phyloP scores from a whole-genome alignment of 2,329 filamentous ascomycete species.

The Samsoniella hepiali region DNA sequence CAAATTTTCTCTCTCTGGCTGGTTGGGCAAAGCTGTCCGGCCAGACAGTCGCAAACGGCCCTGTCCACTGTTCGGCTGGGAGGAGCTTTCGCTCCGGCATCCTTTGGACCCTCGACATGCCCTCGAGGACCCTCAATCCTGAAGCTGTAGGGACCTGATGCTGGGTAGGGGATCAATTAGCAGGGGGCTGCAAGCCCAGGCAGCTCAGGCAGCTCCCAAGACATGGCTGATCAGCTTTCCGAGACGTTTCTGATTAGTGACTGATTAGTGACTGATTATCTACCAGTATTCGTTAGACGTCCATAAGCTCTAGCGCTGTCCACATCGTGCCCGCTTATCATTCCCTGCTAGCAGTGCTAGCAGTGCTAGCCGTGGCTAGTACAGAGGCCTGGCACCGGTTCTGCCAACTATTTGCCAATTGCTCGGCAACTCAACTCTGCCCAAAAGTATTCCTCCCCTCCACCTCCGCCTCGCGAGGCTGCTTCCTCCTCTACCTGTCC shows the following conservation, averaged over 20 bases:
- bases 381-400: neutral
- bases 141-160: neutral
- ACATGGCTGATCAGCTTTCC: neutral
- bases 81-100: conserved; percentile 7
- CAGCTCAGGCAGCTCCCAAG: neutral
- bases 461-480: conserved; percentile 7
- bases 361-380: neutral
- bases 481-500: neutral
- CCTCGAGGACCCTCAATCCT: conserved; percentile 1
- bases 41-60: neutral
- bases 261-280: too few relatives aligned
- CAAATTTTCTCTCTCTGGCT: neutral
- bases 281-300: too few relatives aligned
- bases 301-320: neutral
- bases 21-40: neutral
- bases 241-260: neutral
- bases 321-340: conserved; percentile 1
- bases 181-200: too few relatives aligned
- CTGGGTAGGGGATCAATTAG: too few relatives aligned
- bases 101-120: neutral
- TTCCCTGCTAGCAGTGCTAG: conserved; percentile 6
- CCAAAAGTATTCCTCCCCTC: conserved; percentile 5
- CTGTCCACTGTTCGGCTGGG: neutral
- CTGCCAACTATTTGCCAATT: too few relatives aligned
- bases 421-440: neutral